phyloP scores from a whole-genome alignment of 2,329 filamentous ascomycete genomes.

The Colletotrichum godetiae region DNA sequence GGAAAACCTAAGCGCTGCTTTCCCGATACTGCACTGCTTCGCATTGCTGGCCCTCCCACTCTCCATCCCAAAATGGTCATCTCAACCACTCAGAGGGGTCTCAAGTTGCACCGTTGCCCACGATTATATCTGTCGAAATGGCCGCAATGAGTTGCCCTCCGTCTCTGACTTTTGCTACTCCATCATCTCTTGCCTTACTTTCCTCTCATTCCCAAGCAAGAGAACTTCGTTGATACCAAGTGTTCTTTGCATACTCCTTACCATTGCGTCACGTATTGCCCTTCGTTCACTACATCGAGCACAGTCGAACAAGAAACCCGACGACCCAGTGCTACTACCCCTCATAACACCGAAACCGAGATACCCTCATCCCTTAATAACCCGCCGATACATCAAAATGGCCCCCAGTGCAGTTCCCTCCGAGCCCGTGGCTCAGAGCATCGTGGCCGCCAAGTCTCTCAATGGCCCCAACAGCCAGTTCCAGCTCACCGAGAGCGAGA shows the following conservation, averaged over 20 bases:
- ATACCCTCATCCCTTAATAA: neutral
- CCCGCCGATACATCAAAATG: slow-evolving; percentile 8
- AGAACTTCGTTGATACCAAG: neutral
- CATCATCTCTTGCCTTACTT: neutral
- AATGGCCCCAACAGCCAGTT: slow-evolving; percentile 24
- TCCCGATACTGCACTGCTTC: slow-evolving; percentile 28
- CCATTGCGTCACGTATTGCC: neutral
- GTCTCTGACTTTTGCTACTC: neutral
- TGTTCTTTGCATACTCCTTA: neutral
- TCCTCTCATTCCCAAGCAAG: neutral
- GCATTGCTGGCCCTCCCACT: slow-evolving; percentile 21
- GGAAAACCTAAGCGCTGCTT: slow-evolving; percentile 30
- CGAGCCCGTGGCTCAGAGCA: slow-evolving; percentile 21
- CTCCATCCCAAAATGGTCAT: slow-evolving; percentile 20
- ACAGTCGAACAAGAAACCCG: neutral
- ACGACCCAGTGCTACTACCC: neutral
- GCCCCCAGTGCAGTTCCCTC: slow-evolving; percentile 32
- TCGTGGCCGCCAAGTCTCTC: slow-evolving; percentile 21
- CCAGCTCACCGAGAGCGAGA: slow-evolving; percentile 23
- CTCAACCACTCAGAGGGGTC: slow-evolving; percentile 22
- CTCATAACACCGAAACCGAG: neutral
- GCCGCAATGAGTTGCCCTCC: neutral
- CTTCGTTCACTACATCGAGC: neutral
- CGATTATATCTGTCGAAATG: slow-evolving; percentile 25
- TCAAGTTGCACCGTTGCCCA: slow-evolving; percentile 4